A percentile compares a stretch with the other conserved stretches of the same genome.
phyloP scores from a whole-genome alignment of 768 basidiomycete genomes.

The Terana coerulea region DNA sequence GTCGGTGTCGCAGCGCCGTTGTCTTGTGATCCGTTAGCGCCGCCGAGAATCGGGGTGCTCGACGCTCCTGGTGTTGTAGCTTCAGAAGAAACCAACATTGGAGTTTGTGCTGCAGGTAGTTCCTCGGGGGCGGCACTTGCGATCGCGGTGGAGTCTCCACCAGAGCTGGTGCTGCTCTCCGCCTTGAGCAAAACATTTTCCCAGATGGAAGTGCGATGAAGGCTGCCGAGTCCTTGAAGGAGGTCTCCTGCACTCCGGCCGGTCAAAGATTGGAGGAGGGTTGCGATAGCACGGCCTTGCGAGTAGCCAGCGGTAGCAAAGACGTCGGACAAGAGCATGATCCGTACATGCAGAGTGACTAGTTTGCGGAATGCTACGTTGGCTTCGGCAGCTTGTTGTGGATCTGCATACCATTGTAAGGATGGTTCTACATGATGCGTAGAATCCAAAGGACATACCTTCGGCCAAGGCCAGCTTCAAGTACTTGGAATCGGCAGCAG shows the following conservation, averaged over 20 bases:
- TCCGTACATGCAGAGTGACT: conserved; percentile 71
- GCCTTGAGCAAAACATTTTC: conserved; percentile 76
- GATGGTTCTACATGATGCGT: not conserved
- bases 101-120: not conserved
- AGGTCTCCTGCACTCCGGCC: conserved; percentile 57
- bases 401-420: conserved; percentile 30
- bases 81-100: not conserved
- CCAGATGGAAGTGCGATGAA: conserved; percentile 83
- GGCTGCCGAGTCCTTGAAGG: conserved; percentile 65
- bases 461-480: conserved; percentile 58
- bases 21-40: conserved; percentile 19
- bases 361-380: conserved; percentile 70
- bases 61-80: conserved; percentile 1
- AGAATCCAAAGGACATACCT: conserved; percentile 22
- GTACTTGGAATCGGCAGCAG: conserved; percentile 56
- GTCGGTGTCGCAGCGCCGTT: conserved; percentile 3
- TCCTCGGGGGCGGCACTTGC: conserved; percentile 5
- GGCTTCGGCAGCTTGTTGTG: conserved; percentile 39
- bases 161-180: not conserved
- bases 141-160: not conserved
- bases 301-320: conserved; percentile 81
- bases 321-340: conserved; percentile 82
- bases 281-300: conserved; percentile 72
- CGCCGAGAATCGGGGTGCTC: conserved; percentile 8
- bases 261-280: conserved; percentile 74